Base-by-base conservation (phyloP, 306 rosid genomes). In the Cucurbita ficifolia region DNA sequence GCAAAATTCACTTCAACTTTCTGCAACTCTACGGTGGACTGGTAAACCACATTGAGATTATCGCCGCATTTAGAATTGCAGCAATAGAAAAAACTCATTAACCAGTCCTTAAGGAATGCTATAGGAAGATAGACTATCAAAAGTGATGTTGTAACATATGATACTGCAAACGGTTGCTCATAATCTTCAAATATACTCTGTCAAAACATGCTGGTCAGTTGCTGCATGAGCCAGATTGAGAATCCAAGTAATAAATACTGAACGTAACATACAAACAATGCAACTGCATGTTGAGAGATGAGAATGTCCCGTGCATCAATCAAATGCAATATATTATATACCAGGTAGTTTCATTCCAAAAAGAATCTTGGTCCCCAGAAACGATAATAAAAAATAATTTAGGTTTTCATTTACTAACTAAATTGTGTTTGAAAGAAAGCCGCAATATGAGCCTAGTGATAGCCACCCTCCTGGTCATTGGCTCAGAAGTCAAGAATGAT, bases 111-210 rank as follows among this genome's bases (percentile, higher is more conserved):
- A 14, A 79, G 45, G 24, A 75, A 57, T 17, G 82, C 77, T 74
- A 79, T 65, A 54, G 82, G 82, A 42, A 79, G 78, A 58, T 79
- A 79, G 56, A 72, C 71, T 48, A 57, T 67, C 54, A 75, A 50
- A 33, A 79, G 82, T 75, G 82, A 68, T 11, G 70, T 75, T 57
- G 76, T 62, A 67, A 75, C 55, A 45, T 79, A 79, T 38, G 82
- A 69, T 22, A 79, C 64, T 35, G 53, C 82, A 58, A 79, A 79
- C 35, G 82, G 82, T 57, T 79, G 82, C 51, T 75, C 65, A 22
- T 79, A 79, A 19, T 79, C 79, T 19, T 76, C 73, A 48, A 79
- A 79, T 75, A 79, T 29, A 50, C 65, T 59, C 82, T 79, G 82
- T 42, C n/a, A 56, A 56, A 48, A 57, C 62, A 35, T 64, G 29